phyloP scores from a whole-genome alignment of 129 eudicot genomes.

The Smallanthus sonchifolius region DNA sequence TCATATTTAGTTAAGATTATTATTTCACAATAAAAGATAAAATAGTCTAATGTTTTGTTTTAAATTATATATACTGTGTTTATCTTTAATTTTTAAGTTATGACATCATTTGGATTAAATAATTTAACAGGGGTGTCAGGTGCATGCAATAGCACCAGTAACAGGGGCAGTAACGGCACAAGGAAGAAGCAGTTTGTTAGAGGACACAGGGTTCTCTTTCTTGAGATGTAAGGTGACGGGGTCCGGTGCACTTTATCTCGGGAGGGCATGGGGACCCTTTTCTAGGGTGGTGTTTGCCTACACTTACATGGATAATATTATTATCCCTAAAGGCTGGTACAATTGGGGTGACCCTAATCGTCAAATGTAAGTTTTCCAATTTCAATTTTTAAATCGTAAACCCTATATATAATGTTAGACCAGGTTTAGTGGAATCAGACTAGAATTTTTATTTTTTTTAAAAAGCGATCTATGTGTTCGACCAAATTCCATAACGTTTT shows the following conservation, averaged over 20 bases:
- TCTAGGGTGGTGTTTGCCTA: conserved; percentile 86
- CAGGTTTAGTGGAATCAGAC: conserved; percentile 31
- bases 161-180: conserved; percentile 97
- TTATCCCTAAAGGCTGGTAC: conserved; percentile 91
- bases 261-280: conserved; percentile 97
- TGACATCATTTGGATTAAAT: too few species aligned
- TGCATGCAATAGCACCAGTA: conserved; percentile 80
- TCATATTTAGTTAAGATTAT: too few species aligned
- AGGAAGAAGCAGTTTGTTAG: conserved; percentile 67
- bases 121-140: conserved; percentile 78
- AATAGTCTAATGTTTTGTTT: too few species aligned
- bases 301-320: conserved; percentile 83
- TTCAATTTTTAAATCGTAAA: neutral
- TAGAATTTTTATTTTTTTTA: too few species aligned
- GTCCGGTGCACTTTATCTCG: conserved; percentile 82
- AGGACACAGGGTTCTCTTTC: conserved; percentile 93
- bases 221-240: conserved; percentile 85
- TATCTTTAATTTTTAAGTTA: too few species aligned
- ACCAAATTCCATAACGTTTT: neutral
- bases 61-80: too few species aligned
- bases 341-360: conserved; percentile 93
- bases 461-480: too few species aligned
- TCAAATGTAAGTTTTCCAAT: conserved; percentile 56
- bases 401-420: conserved; percentile 32
- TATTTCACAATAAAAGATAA: too few species aligned